Conservation (phyloP, 495 filamentous ascomycete genomes). For the Achaetomiella virescens region DNA sequence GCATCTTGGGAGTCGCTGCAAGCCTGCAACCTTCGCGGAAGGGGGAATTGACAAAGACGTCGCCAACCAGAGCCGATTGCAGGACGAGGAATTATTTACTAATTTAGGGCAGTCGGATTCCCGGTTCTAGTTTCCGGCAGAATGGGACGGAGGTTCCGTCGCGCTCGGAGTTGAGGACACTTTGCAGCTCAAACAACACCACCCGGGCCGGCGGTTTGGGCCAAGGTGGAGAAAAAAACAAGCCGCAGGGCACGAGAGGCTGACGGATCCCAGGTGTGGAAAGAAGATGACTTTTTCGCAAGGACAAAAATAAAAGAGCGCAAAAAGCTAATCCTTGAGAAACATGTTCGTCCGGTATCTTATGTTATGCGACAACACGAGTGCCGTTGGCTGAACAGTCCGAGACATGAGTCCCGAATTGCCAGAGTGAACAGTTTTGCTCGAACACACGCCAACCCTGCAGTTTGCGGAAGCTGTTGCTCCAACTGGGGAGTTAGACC, state of each 20-base stretch:
- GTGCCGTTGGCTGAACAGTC: not conserved
- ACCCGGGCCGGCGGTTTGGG: constrained; percentile 11
- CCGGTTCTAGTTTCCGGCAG: constrained; percentile 15
- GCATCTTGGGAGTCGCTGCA: constrained; percentile 31
- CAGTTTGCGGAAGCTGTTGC: constrained; percentile 5
- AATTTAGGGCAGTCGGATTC: not conserved
- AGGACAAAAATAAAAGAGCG: not conserved
- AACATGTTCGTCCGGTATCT: no score
- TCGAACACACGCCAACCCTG: not conserved
- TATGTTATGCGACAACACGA: not conserved
- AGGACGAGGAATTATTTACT: constrained; percentile 8
- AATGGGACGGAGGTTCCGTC: constrained; percentile 9
- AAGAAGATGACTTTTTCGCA: no score
- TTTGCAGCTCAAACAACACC: constrained; percentile 13
- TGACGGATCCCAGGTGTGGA: no score
- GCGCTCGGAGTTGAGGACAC: constrained; percentile 17
- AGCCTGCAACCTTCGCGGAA: not conserved
- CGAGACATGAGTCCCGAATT: constrained; percentile 1
- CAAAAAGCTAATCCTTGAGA: not conserved
- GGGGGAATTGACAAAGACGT: not conserved
- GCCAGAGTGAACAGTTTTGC: constrained; percentile 11
- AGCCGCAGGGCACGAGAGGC: not conserved
- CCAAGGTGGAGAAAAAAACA: constrained; percentile 15
- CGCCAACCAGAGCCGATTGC: not conserved
- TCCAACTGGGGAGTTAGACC: constrained; percentile 4